phyloP scores from a whole-genome alignment of 106 monocot genomes.

The Acanthochlamys bracteata region DNA sequence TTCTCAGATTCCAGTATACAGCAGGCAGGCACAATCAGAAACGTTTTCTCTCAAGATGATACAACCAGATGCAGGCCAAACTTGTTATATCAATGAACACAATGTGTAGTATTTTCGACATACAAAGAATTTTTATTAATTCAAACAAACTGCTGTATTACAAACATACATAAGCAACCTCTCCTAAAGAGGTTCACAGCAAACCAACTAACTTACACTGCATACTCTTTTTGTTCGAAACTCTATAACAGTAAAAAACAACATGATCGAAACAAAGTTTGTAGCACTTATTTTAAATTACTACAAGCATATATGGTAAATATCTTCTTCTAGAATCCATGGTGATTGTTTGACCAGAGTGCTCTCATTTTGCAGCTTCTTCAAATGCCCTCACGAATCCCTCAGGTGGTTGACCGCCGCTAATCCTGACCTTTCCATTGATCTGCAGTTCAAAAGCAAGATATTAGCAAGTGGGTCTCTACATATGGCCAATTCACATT shows the following conservation, averaged over 20 bases:
- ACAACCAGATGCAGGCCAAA: neutral
- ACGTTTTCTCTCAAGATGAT: no score
- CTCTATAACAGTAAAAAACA: neutral
- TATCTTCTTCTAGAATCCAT: neutral
- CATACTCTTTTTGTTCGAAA: neutral
- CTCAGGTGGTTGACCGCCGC: conserved; percentile 82
- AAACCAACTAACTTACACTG: neutral
- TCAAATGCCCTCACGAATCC: conserved; percentile 55
- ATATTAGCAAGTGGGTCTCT: neutral
- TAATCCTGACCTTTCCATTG: conserved; percentile 56
- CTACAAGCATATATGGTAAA: neutral
- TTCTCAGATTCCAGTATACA: no score
- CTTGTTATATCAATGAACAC: neutral
- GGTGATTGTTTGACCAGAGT: neutral
- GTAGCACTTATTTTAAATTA: neutral
- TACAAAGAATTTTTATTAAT: neutral
- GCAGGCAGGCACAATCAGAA: no score
- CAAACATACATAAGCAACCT: neutral
- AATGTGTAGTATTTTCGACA: neutral
- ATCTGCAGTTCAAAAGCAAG: conserved; percentile 30
- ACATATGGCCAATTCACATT: no score
- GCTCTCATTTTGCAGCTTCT: conserved; percentile 16
- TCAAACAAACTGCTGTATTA: no score
- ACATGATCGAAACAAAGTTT: neutral
- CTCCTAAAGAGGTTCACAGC: neutral